Conservation (phyloP, 2,329 filamentous ascomycete species). For the Fusarium setosum region DNA sequence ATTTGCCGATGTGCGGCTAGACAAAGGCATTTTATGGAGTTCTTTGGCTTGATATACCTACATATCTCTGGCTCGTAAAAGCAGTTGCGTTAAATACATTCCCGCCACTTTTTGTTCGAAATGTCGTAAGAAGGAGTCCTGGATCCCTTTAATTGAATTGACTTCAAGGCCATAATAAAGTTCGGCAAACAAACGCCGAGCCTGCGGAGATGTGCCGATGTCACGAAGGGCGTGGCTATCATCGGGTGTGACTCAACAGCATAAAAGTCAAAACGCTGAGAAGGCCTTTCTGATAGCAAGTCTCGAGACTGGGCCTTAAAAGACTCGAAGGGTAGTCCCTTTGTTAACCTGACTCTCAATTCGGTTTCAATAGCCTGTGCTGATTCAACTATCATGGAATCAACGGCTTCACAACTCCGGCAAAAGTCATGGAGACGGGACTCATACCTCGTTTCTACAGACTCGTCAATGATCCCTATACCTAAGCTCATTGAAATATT, state of each 20-base stretch:
- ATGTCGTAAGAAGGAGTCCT: too few relatives aligned
- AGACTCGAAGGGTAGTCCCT: background rate
- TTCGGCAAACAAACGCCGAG: slow-evolving; percentile 70
- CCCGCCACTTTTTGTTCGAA: too few relatives aligned
- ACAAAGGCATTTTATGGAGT: background rate
- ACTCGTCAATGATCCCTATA: slow-evolving; percentile 61
- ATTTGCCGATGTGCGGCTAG: background rate
- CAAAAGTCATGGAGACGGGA: slow-evolving; percentile 53
- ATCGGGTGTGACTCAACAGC: too few relatives aligned
- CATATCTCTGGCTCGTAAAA: too few relatives aligned
- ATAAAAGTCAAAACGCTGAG: too few relatives aligned
- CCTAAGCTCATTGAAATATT: slow-evolving; percentile 61
- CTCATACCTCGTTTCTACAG: slow-evolving; percentile 66
- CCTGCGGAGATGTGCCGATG: slow-evolving; percentile 48
- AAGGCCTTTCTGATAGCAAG: too few relatives aligned
- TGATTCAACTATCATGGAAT: background rate
- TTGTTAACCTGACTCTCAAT: too few relatives aligned
- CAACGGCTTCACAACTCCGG: background rate
- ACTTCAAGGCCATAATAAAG: slow-evolving; percentile 61
- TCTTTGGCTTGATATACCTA: background rate
- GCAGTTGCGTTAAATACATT: too few relatives aligned
- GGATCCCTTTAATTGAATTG: slow-evolving; percentile 65
- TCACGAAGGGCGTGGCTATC: too few relatives aligned
- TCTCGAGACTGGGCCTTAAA: too few relatives aligned
- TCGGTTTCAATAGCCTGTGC: background rate